Percentiles rank a stretch among this genome's conserved stretches.
These are phyloP conservation scores for Glutinoglossum americanum DNA, from an alignment of 495 filamentous ascomycete genomes.

Conservation along the genomic window DNA sequence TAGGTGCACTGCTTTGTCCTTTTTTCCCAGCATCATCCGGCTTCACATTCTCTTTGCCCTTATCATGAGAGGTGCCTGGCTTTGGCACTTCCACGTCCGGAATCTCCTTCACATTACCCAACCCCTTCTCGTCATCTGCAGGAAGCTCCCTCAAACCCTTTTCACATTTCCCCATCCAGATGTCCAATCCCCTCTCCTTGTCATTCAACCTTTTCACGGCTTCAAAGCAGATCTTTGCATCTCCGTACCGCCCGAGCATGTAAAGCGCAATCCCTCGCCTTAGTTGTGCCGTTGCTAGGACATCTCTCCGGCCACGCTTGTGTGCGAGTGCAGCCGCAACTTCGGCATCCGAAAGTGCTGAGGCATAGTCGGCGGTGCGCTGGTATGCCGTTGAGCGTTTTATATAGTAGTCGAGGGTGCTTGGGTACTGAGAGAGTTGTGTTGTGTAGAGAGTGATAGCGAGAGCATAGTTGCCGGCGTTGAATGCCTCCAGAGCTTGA, in stretches of 20 bases:
- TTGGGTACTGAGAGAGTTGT: slow-evolving; percentile 43
- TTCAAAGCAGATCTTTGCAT: slow-evolving; percentile 50
- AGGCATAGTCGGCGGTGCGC: slow-evolving; percentile 30
- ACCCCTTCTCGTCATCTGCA: slow-evolving; percentile 33
- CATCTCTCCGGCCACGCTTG: slow-evolving; percentile 56
- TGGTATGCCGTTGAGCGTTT: slow-evolving; percentile 71
- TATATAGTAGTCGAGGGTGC: slow-evolving; percentile 63
- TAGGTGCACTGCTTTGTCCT: neutral
- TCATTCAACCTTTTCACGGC: slow-evolving; percentile 21
- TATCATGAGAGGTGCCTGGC: slow-evolving; percentile 12
- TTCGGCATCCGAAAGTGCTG: slow-evolving; percentile 63
- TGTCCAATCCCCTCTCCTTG: slow-evolving; percentile 26
- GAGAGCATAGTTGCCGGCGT: slow-evolving; percentile 33
- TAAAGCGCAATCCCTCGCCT: slow-evolving; percentile 56
- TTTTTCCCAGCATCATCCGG: neutral
- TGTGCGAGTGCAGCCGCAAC: slow-evolving; percentile 44
- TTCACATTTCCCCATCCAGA: slow-evolving; percentile 40
- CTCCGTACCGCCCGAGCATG: slow-evolving; percentile 46
- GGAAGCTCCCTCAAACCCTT: slow-evolving; percentile 22
- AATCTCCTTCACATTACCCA: slow-evolving; percentile 37
- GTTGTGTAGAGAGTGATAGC: slow-evolving; percentile 56
- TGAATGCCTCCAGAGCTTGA: slow-evolving; percentile 41
- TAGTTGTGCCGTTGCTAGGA: slow-evolving; percentile 62
- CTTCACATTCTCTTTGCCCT: slow-evolving; percentile 11
- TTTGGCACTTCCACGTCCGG: slow-evolving; percentile 34